phyloP scores from a whole-genome alignment of 805 yeast genomes.

The Saccharomyces jurei region DNA sequence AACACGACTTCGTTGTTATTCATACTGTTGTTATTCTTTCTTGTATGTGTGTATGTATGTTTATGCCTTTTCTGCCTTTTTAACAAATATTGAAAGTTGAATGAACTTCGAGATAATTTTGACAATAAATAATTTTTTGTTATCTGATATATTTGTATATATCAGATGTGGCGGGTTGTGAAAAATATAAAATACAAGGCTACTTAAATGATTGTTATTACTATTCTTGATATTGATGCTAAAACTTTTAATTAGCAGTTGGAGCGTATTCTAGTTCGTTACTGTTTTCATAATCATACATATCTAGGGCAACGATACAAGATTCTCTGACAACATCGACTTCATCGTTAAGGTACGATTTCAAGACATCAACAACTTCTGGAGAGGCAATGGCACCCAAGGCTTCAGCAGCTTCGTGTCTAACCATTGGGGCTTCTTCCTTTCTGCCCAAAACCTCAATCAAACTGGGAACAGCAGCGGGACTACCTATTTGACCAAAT shows the following conservation, averaged over 20 bases:
- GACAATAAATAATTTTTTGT: neutral
- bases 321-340: constrained; percentile 92
- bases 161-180: neutral
- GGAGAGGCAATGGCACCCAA: constrained; percentile 94
- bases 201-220: neutral
- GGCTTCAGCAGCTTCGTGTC: constrained; percentile 99
- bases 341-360: constrained; percentile 67
- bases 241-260: constrained; percentile 4
- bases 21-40: neutral
- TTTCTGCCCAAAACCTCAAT: constrained; percentile 71
- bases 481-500: constrained; percentile 93
- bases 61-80: neutral
- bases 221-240: neutral
- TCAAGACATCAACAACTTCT: constrained; percentile 83
- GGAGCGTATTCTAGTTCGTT: constrained; percentile 67
- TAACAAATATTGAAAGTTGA: neutral
- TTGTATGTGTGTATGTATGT: neutral
- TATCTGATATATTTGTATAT: neutral
- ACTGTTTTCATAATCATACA: constrained; percentile 93
- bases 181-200: neutral
- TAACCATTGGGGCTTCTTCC: constrained; percentile 92
- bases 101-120: neutral
- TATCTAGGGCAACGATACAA: constrained; percentile 94
- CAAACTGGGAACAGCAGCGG: constrained; percentile 82
- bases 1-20: constrained; percentile 41